Evolutionary conservation across 2,329 filamentous ascomycete species (phyloP).

Genomic region (Plectosphaerella plurivora): DNA sequence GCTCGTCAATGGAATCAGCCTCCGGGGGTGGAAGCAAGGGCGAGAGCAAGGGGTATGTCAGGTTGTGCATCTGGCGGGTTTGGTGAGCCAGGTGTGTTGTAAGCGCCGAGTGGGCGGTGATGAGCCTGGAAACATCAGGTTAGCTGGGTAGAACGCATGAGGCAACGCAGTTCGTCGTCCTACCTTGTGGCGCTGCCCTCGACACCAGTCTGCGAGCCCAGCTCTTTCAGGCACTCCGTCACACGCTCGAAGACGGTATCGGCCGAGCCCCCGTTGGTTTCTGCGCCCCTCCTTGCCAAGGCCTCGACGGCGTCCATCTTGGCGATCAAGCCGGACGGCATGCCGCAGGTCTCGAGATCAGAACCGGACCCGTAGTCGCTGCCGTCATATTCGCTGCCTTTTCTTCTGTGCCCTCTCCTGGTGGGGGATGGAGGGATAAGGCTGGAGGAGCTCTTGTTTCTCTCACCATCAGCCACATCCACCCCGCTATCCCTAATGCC

Average conservation of each 20-base stretch:
- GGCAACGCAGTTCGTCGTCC: conserved; percentile 12
- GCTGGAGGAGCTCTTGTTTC: neutral
- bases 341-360: conserved; percentile 64
- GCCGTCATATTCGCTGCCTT: conserved; percentile 61
- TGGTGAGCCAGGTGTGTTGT: conserved; percentile 73
- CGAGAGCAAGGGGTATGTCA: conserved; percentile 67
- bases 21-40: conserved; percentile 62
- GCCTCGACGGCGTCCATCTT: conserved; percentile 71
- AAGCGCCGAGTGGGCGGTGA: conserved; percentile 70
- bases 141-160: neutral
- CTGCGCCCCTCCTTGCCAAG: conserved; percentile 60
- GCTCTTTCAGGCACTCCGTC: conserved; percentile 63
- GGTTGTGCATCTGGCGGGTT: conserved; percentile 68
- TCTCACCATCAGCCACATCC: conserved; percentile 24
- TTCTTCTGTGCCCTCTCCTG: conserved; percentile 44
- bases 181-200: conserved; percentile 70
- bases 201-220: conserved; percentile 69
- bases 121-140: conserved; percentile 46
- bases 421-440: conserved; percentile 39
- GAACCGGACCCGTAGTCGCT: conserved; percentile 72
- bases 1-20: conserved; percentile 59
- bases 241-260: conserved; percentile 67
- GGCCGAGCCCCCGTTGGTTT: conserved; percentile 58
- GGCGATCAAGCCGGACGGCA: conserved; percentile 61
- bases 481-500: conserved; percentile 36